phyloP scores from a whole-genome alignment of 2,329 filamentous ascomycete species.

The Colletotrichum lini region DNA sequence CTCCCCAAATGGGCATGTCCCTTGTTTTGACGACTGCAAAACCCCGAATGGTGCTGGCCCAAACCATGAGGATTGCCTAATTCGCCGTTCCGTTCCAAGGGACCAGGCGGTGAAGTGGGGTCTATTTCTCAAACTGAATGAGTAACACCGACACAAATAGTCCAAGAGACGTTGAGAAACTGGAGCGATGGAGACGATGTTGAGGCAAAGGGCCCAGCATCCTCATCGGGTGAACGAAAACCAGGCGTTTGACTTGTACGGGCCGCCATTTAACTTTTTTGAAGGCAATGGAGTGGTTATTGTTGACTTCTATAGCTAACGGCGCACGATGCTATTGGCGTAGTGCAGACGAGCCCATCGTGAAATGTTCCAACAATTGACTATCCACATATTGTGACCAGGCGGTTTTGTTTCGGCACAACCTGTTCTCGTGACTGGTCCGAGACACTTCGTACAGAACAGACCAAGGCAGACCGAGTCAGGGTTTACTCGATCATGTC shows the following conservation, averaged over 20 bases:
- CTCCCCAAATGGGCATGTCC: constrained; percentile 32
- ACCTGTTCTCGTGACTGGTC: constrained; percentile 3
- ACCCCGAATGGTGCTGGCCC: constrained; percentile 15
- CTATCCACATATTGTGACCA: constrained; percentile 8
- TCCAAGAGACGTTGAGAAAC: constrained; percentile 15
- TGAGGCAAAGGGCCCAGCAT: constrained; percentile 14
- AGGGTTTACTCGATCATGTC: constrained; percentile 77
- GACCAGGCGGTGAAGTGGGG: neutral
- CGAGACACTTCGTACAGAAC: constrained; percentile 10
- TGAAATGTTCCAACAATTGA: constrained; percentile 18
- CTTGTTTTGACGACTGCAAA: constrained; percentile 31
- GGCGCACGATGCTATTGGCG: constrained; percentile 21
- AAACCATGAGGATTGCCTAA: neutral
- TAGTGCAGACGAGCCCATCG: neutral
- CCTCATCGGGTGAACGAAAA: constrained; percentile 25
- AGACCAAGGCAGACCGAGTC: constrained; percentile 7
- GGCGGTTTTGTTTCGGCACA: constrained; percentile 6
- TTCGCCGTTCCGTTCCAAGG: neutral
- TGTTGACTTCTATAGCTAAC: constrained; percentile 17
- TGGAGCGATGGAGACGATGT: constrained; percentile 9
- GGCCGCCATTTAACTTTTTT: neutral
- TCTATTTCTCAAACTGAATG: constrained; percentile 7
- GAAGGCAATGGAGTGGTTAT: constrained; percentile 3
- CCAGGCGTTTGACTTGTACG: neutral
- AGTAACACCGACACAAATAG: constrained; percentile 17